Conservation (phyloP, 2,329 filamentous ascomycete species). For the Trichophyton benhamiae region DNA sequence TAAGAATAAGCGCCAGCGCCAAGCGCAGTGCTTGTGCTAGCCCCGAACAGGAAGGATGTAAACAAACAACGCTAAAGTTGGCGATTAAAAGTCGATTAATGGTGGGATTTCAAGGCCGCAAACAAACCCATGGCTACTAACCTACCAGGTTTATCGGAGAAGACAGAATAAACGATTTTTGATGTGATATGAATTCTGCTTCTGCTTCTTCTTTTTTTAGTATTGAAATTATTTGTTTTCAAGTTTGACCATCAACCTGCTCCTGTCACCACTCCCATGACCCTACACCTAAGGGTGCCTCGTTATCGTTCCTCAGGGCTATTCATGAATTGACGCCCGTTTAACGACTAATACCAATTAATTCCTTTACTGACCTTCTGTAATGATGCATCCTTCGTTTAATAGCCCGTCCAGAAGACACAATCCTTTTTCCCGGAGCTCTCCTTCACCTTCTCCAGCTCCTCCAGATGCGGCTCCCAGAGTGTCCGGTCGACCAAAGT, state of each 20-base stretch:
- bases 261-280: neutral
- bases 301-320: neutral
- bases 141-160: neutral
- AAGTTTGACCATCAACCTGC: neutral
- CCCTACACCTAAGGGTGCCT: neutral
- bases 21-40: constrained; percentile 9
- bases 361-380: neutral
- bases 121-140: neutral
- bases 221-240: neutral
- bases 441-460: constrained; percentile 53
- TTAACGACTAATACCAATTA: neutral
- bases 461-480: constrained; percentile 25
- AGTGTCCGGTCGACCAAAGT: constrained; percentile 54
- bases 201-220: neutral
- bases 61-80: constrained; percentile 12
- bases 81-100: constrained; percentile 6
- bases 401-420: constrained; percentile 61
- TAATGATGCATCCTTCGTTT: constrained; percentile 42
- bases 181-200: neutral
- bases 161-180: neutral
- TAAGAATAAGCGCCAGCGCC: neutral
- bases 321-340: neutral
- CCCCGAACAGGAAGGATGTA: constrained; percentile 10
- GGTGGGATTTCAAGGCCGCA: neutral
- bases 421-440: constrained; percentile 63